These are phyloP conservation scores for Eremochloa ophiuroides DNA, from an alignment of 176 grass and related monocot genomes.

Conservation along the genomic window DNA sequence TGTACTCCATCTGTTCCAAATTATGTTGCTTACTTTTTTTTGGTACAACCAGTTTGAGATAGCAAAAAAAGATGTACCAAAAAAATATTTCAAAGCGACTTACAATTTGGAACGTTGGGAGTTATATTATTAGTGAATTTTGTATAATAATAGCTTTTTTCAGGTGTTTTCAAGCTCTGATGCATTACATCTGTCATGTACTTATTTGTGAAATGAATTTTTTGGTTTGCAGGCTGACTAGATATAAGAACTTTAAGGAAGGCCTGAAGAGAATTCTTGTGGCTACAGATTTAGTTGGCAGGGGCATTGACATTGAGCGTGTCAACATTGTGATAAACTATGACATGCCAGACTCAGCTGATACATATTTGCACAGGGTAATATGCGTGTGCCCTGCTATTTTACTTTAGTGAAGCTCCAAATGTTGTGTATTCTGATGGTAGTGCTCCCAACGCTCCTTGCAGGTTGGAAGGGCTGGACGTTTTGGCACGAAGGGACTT, in stretches of 20 bases:
- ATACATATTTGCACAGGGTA: conserved; percentile 98
- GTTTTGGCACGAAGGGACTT: conserved; percentile 97
- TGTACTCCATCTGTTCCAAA: too few relatives aligned
- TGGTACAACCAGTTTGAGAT: too few relatives aligned
- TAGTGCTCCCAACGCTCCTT: background rate
- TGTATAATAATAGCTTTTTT: background rate
- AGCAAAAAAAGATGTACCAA: too few relatives aligned
- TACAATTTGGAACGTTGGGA: too few relatives aligned
- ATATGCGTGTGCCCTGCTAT: background rate
- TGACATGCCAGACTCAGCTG: conserved; percentile 96
- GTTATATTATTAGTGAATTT: too few relatives aligned
- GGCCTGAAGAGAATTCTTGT: conserved; percentile 97
- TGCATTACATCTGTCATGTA: background rate
- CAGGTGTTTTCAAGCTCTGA: background rate
- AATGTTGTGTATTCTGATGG: conserved; percentile 2
- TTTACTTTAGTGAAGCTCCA: background rate
- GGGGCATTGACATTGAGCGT: conserved; percentile 97
- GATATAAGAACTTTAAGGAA: conserved; percentile 99
- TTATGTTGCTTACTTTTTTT: too few relatives aligned
- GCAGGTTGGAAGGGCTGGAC: conserved; percentile 84
- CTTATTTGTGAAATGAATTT: background rate
- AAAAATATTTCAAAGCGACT: too few relatives aligned
- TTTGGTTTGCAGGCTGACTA: conserved; percentile 55
- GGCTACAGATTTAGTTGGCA: conserved; percentile 93
- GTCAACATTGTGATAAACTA: conserved; percentile 99